A percentile compares a stretch with the other conserved stretches of the same genome.
phyloP scores from a whole-genome alignment of 208 protist genomes.

The Trypanosoma vivax region DNA sequence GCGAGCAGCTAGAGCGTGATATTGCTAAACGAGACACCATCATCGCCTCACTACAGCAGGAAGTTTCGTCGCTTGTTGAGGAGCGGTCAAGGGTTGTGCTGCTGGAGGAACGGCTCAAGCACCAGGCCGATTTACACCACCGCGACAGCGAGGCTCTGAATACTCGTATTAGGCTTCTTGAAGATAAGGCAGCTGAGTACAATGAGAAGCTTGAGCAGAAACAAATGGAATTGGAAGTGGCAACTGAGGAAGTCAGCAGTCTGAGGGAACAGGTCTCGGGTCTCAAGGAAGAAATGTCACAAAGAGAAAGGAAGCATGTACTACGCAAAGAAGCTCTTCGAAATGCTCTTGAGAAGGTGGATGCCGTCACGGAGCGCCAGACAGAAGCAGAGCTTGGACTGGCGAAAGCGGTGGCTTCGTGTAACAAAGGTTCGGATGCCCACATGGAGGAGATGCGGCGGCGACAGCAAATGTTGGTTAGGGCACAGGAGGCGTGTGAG shows the following conservation, averaged over 20 bases:
- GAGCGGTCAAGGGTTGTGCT: conserved; percentile 40
- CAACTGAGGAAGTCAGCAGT: conserved; percentile 9
- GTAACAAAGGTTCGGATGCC: neutral
- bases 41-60: conserved; percentile 39
- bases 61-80: conserved; percentile 42
- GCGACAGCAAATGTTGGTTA: conserved; percentile 25
- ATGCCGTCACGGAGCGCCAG: conserved; percentile 20
- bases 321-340: conserved; percentile 33
- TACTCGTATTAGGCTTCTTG: conserved; percentile 4
- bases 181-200: conserved; percentile 21
- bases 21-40: conserved; percentile 32
- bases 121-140: conserved; percentile 24
- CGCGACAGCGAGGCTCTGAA: conserved; percentile 1
- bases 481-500: conserved; percentile 16
- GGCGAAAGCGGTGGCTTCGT: conserved; percentile 18
- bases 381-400: conserved; percentile 34
- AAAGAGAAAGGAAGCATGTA: conserved; percentile 36
- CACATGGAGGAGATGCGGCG: conserved; percentile 28
- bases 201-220: conserved; percentile 18
- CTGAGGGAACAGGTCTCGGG: conserved; percentile 10
- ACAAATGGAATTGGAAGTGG: conserved; percentile 12
- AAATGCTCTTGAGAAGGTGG: conserved; percentile 35
- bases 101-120: conserved; percentile 42
- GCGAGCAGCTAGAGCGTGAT: conserved; percentile 38
- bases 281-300: conserved; percentile 19